Evolutionary conservation across 2,329 filamentous ascomycete genomes (phyloP).

Genomic region (Penicillium italicum): DNA sequence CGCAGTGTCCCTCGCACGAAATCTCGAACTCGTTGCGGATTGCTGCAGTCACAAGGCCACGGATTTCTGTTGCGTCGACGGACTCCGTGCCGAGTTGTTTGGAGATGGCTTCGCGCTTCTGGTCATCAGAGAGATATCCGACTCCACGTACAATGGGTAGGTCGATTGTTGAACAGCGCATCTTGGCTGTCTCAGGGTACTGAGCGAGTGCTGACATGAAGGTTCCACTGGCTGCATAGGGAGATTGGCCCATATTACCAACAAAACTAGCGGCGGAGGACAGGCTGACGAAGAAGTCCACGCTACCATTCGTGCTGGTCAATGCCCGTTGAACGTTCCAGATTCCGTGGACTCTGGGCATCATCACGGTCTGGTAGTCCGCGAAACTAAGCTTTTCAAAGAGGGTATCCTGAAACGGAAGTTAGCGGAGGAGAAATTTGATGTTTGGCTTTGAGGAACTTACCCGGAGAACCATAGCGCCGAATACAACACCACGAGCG

Average conservation of each 20-base stretch:
- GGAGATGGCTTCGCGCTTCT: conserved; percentile 19
- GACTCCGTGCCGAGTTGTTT: conserved; percentile 20
- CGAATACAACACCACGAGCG: conserved; percentile 45
- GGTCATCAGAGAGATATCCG: conserved; percentile 22
- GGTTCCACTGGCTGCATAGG: conserved; percentile 53
- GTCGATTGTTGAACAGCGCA: conserved; percentile 46
- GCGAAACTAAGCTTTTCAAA: conserved; percentile 30
- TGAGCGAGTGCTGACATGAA: conserved; percentile 25
- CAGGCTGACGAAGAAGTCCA: conserved; percentile 30
- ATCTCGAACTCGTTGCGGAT: conserved; percentile 21
- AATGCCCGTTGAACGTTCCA: conserved; percentile 32
- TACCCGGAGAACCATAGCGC: conserved; percentile 46
- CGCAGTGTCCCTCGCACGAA: conserved; percentile 20
- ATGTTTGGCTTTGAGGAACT: background rate
- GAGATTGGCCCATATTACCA: conserved; percentile 53
- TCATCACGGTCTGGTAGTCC: conserved; percentile 25
- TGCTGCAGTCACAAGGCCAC: conserved; percentile 21
- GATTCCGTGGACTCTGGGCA: conserved; percentile 26
- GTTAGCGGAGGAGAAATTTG: conserved; percentile 3
- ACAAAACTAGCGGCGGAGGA: conserved; percentile 28
- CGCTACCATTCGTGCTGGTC: conserved; percentile 2
- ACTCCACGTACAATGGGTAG: conserved; percentile 21
- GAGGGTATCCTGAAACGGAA: conserved; percentile 15
- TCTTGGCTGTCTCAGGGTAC: conserved; percentile 50
- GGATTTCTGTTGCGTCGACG: conserved; percentile 21